Conservation (phyloP, 768 basidiomycete species). For the Tylopilus rubrobrunneus region DNA sequence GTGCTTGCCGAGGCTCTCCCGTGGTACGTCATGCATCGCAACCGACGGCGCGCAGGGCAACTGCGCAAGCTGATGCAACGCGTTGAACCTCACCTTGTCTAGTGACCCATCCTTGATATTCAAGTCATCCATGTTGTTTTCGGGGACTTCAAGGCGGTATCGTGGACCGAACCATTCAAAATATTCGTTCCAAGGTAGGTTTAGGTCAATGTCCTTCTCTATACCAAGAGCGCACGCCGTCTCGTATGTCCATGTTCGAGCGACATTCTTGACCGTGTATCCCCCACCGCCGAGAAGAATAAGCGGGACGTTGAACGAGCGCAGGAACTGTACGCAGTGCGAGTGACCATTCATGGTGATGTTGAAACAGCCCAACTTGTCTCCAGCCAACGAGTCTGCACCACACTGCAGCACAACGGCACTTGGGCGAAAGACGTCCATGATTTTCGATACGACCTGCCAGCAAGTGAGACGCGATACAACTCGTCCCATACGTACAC, state of each 20-base stretch:
- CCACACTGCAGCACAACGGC: slow-evolving; percentile 94
- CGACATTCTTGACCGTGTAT: slow-evolving; percentile 96
- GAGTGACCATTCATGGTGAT: slow-evolving; percentile 94
- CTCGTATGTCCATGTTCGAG: slow-evolving; percentile 93
- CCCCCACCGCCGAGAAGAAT: slow-evolving; percentile 95
- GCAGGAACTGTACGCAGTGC: slow-evolving; percentile 82
- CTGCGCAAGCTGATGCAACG: slow-evolving; percentile 54
- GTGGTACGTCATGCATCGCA: slow-evolving; percentile 78
- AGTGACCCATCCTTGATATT: slow-evolving; percentile 80
- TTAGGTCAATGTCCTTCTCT: slow-evolving; percentile 70
- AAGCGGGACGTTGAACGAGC: slow-evolving; percentile 77
- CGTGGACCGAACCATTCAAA: slow-evolving; percentile 98
- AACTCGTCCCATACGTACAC: slow-evolving; percentile 19
- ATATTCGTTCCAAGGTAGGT: slow-evolving; percentile 83
- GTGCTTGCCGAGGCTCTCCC: slow-evolving; percentile 61
- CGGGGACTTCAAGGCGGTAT: slow-evolving; percentile 86
- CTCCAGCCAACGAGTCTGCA: slow-evolving; percentile 91
- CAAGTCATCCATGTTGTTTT: slow-evolving; percentile 93
- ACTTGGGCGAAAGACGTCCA: slow-evolving; percentile 84
- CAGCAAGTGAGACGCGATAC: not conserved
- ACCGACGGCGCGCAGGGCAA: slow-evolving; percentile 79
- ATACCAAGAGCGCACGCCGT: slow-evolving; percentile 93
- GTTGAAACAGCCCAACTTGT: slow-evolving; percentile 96
- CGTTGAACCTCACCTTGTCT: slow-evolving; percentile 68
- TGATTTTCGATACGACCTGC: slow-evolving; percentile 77